Evolutionary conservation across 768 basidiomycete species (phyloP).

Genomic region (Phallus indusiatus): DNA sequence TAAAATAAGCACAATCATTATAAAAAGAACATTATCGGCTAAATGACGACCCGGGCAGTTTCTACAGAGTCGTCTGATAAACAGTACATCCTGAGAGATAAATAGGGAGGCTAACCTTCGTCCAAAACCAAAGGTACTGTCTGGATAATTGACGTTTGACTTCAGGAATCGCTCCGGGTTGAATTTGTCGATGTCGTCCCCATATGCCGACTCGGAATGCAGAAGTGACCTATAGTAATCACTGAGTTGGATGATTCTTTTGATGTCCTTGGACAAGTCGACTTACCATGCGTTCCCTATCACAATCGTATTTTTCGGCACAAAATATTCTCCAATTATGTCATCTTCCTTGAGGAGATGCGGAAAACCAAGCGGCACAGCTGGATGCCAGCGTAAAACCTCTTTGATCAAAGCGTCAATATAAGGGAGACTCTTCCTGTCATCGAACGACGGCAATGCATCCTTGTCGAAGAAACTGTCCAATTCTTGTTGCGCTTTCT

Average conservation of each 20-base stretch:
- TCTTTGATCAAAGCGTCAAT: conserved; percentile 19
- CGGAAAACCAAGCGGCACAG: conserved; percentile 1
- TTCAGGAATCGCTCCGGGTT: conserved; percentile 28
- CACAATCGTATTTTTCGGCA: conserved; percentile 2
- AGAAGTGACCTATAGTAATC: not conserved
- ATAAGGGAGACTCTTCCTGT: conserved; percentile 16
- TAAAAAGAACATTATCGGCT: not conserved
- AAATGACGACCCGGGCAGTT: not conserved
- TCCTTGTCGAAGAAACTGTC: conserved; percentile 9
- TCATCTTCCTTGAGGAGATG: conserved; percentile 8
- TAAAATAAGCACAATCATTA: not conserved
- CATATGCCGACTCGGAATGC: not conserved
- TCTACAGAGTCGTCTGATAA: not conserved
- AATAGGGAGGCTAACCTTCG: conserved; percentile 1
- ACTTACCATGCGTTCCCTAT: conserved; percentile 8
- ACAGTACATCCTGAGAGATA: not conserved
- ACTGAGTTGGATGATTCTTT: not conserved
- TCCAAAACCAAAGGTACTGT: conserved; percentile 15
- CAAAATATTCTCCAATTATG: conserved; percentile 2
- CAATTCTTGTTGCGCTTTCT: conserved; percentile 7
- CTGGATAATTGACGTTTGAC: not conserved
- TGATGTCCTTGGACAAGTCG: not conserved
- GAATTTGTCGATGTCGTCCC: conserved; percentile 27
- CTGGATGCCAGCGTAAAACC: conserved; percentile 23
- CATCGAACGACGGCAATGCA: conserved; percentile 21